Percentiles rank a stretch among this genome's conserved stretches.
Conservation (phyloP, 148 eudicot genomes). For the Camellia japonica region DNA sequence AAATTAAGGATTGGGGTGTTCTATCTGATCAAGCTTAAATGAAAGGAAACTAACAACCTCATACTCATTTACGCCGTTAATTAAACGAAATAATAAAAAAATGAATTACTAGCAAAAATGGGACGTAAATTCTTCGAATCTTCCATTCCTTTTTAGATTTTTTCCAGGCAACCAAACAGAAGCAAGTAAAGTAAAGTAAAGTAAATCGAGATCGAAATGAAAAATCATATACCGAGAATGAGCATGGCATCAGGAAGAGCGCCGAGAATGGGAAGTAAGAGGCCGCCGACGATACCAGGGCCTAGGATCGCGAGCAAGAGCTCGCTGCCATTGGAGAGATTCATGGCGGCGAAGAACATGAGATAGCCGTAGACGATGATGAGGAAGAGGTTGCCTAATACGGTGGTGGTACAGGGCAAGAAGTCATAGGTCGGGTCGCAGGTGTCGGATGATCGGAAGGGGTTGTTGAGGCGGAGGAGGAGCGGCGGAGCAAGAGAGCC, state of each 20-base stretch:
- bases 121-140: neutral
- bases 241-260: conserved; percentile 98
- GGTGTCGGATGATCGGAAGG: conserved; percentile 10
- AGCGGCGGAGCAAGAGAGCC: neutral
- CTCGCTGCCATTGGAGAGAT: conserved; percentile 52
- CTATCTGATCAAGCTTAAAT: no score
- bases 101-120: neutral
- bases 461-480: conserved; percentile 10
- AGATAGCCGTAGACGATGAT: conserved; percentile 55
- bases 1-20: no score
- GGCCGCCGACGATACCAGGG: conserved; percentile 86
- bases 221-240: conserved; percentile 56
- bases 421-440: conserved; percentile 64
- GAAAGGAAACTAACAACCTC: no score
- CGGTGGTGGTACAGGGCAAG: conserved; percentile 55
- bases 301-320: conserved; percentile 79
- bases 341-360: conserved; percentile 53
- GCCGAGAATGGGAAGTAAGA: conserved; percentile 84
- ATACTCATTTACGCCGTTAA: no score
- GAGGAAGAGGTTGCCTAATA: conserved; percentile 45
- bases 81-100: neutral
- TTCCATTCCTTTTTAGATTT: neutral
- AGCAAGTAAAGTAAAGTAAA: neutral
- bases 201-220: neutral
- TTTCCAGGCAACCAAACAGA: neutral